Base-by-base conservation (phyloP, 495 filamentous ascomycete genomes). In the Aspergillus homomorphus region DNA sequence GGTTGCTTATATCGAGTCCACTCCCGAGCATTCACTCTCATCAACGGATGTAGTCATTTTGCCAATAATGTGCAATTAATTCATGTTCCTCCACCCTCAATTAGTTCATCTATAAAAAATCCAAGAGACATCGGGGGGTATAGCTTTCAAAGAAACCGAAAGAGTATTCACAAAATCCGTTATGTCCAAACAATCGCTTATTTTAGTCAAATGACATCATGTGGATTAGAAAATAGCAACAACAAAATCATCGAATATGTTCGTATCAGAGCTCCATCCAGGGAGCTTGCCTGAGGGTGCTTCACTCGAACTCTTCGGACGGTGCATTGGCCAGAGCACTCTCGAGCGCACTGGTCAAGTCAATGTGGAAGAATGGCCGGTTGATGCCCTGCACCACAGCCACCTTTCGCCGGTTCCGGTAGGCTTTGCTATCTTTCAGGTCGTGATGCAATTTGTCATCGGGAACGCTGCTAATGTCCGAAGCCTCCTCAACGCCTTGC, bases 331-430 rank as follows among this genome's bases (percentile, higher is more conserved):
- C 82, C 62, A 98, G 82, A 16, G 91, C 93, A 70, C 90, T 93
- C 72, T 96, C 88, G 65, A 98, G 68, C 22, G 94, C 94, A 66
- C 89, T 93, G 15, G 92, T 96, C 24, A 98, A 71, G 69, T 98
- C 94, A 56, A 95, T 84, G 65, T 98, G 95, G 84, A 98, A 98
- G 62, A 96, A 82, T 46, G 94, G 94, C 64, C 90, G 73, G 73
- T 94, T 92, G 57, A 96, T 77, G 45, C 94, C 89, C 60, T 91
- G 89, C 41, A 97, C 87, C 14, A 89, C 77, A 2, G 88, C 90
- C 33, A 84, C 72, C 69, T 73, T 82, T 16, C 63, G 69, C 15
- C 70, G 70, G 28, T 57, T 59, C 19, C 65, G 74, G 65, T 79
- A 80, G 3, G 75, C 73, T 65, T 78, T 75, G 68, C 73, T 78